Evolutionary conservation across 2,329 filamentous ascomycete genomes (phyloP), one percentile per base, ranked within the genome.

Genomic region (Monilinia fructicola): DNA sequence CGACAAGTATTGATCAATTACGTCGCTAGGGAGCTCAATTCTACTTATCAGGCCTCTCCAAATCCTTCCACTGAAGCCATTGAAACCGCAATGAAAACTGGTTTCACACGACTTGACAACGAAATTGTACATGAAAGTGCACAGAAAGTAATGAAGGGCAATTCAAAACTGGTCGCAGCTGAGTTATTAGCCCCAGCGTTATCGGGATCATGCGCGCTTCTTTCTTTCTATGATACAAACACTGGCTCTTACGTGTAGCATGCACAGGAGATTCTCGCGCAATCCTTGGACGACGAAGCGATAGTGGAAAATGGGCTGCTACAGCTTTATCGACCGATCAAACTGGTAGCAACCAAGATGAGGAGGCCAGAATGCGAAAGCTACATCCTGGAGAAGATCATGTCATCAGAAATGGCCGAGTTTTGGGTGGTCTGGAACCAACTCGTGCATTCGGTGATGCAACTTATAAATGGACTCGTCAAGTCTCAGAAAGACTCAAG

Each of bases 201-300:
- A 31, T 97, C 95, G 2, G 95, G 95, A n/a, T 98, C 96, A 1
- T 99, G 95, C 77, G 96, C 95, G 52, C 86, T 99, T 7, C 85
- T 99, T 12, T 96, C 93, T 9, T 99, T 99, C 80, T 99, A 98
- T 79, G 94, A 99, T 77, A 93, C 88, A 75, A 85, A 86, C 61
- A 90, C 90, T 54, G 93, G 76, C 87, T 95, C 52, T 84, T 99
- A 21, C 88, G 93, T n/a, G 92, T 98, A 16, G 95, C 95, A 14
- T 97, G 93, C 77, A 97, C 95, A 0, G 95, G 95, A 65, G 95
- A 99, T 78, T 97, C 93, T n/a, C 87, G 95, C 54, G 95, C 95
- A 21, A 92, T 99, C 2, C 85, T 99, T 12, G 95, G 95, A 16
- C 90, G 93, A 54, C 87, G 91, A 71, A 87, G 86, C 5, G 77